These are phyloP conservation scores for Chytriomyces hyalinus DNA, from an alignment of 192 early-diverging fungal genomes.

Conservation along the genomic window DNA sequence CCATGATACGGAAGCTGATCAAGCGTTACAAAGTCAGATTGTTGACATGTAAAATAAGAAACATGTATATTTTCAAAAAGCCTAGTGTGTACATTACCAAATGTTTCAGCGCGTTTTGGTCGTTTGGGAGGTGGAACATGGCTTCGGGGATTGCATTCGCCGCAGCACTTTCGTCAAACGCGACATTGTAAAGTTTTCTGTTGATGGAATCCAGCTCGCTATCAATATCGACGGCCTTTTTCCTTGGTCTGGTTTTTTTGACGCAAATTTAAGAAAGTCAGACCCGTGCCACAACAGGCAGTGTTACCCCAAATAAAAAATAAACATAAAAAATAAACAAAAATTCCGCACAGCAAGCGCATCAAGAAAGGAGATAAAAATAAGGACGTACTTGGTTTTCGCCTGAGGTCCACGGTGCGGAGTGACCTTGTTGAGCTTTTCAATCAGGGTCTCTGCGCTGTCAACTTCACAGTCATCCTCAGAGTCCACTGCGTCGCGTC, in stretches of 20 bases:
- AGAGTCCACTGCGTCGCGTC: neutral
- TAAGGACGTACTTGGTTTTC: constrained; percentile 23
- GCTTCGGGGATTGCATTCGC: constrained; percentile 24
- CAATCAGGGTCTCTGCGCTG: neutral
- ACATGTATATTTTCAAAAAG: neutral
- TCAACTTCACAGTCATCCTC: constrained; percentile 20
- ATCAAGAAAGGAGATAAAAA: neutral
- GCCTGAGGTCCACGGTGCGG: constrained; percentile 31
- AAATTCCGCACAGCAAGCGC: neutral
- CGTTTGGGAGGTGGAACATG: constrained; percentile 7
- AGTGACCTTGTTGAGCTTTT: constrained; percentile 4
- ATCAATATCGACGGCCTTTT: constrained; percentile 33
- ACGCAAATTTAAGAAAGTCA: neutral
- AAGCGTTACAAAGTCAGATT: neutral
- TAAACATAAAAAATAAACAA: neutral
- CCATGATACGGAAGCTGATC: constrained; percentile 34
- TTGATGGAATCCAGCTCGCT: constrained; percentile 33
- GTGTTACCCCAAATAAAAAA: neutral
- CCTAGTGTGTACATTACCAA: constrained; percentile 22
- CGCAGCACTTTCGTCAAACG: constrained; percentile 16
- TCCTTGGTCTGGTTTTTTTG: constrained; percentile 17
- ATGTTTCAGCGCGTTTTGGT: constrained; percentile 12
- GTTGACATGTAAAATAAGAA: neutral
- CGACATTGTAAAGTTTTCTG: constrained; percentile 34
- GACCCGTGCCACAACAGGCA: neutral